Percentiles rank a stretch among this genome's conserved stretches.
These are phyloP conservation scores for Colletotrichum liaoningense DNA, from an alignment of 2,329 filamentous ascomycete species.

Conservation along the genomic window DNA sequence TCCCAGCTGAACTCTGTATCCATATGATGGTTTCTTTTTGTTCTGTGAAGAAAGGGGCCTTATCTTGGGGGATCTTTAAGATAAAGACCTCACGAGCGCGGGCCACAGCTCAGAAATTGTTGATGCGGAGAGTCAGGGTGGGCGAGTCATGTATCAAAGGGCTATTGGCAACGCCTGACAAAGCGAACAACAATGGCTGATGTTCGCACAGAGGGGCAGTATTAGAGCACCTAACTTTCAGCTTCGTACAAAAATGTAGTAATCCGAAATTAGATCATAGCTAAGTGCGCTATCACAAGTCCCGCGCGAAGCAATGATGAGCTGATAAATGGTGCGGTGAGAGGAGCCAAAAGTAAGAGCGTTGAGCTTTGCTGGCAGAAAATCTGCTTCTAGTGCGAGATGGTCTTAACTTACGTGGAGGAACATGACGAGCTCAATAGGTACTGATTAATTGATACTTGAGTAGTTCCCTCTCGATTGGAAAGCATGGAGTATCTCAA, in stretches of 20 bases:
- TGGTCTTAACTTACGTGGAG: neutral
- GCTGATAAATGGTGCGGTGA: neutral
- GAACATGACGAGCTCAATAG: too few relatives aligned
- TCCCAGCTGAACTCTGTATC: neutral
- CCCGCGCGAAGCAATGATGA: neutral
- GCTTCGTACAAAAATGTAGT: too few relatives aligned
- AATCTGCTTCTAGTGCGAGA: neutral
- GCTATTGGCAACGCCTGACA: too few relatives aligned
- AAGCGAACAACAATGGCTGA: too few relatives aligned
- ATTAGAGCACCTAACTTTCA: too few relatives aligned
- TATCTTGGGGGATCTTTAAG: neutral
- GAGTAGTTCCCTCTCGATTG: too few relatives aligned
- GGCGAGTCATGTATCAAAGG: neutral
- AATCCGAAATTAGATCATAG: too few relatives aligned
- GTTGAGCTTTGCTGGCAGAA: neutral
- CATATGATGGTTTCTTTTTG: neutral
- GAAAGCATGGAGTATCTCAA: too few relatives aligned
- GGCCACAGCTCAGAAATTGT: neutral
- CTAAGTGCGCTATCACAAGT: neutral
- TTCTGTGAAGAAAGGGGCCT: neutral
- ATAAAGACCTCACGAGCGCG: neutral
- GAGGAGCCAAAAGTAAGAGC: neutral
- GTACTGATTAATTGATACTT: too few relatives aligned
- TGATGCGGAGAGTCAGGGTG: neutral
- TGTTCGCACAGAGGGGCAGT: too few relatives aligned